Base-by-base conservation (phyloP, 768 basidiomycete genomes). In the Lactarius indigo region DNA sequence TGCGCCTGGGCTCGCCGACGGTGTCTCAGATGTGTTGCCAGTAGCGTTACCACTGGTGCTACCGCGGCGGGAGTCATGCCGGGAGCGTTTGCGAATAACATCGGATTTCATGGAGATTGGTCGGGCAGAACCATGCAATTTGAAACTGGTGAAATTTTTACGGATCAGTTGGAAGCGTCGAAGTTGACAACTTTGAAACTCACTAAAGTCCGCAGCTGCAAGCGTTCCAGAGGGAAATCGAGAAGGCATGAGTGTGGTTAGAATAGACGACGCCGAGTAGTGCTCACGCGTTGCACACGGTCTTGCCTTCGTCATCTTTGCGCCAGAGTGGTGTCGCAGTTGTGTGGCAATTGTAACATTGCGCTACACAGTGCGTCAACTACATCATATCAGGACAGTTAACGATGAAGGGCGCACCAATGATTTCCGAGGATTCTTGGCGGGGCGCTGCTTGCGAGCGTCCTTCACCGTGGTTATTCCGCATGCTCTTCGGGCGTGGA, bases 31-130 rank as follows among this genome's bases (percentile, higher is more conserved):
- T 26, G 79, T 75, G 52, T 79, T 81, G 68, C 78, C 79, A 35
- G 58, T 44, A 28, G n/a, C 39, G 18, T 59, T 37, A 8, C 68
- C 61, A 57, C 67, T 63, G 31, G 52, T 62, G 18, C 83, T 83
- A 61, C 78, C 71, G 23, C 88, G 84, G 41, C 90, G 85, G 26
- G 89, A 87, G 66, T 93, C 91, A 70, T 92, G 91, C 1, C 92
- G 81, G 2, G 92, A 91, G 47, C 92, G 87, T 74, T 94, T 94
- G 68, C 92, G 89, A 70, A 94, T 92, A 41, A 93, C 87, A 69
- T 94, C 92, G 5, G 91, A 92, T 75, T 94, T 94, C 92, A 94
- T 94, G 9, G 90, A 91, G 68, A 93, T 91, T 2, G 92, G 92
- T 30, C 92, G 87, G 1, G 89, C 87, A 23, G 91, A 88, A 20